phyloP scores from a whole-genome alignment of 192 early-diverging fungal genomes.

The Linnemannia hyalina region DNA sequence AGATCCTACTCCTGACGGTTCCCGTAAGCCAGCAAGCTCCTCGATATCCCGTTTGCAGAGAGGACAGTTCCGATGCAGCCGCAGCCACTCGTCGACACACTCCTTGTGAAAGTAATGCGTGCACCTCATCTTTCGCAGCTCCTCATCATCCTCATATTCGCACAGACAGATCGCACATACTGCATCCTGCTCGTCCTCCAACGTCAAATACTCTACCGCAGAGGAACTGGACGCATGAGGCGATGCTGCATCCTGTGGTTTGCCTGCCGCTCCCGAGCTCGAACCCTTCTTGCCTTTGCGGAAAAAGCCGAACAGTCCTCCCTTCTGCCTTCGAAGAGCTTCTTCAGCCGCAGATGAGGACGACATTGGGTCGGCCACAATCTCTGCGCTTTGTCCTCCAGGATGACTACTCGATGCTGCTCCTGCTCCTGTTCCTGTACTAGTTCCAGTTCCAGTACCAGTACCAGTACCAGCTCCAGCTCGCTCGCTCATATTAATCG shows the following conservation, averaged over 20 bases:
- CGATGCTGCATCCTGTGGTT: background rate
- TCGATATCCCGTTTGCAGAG: conserved; percentile 76
- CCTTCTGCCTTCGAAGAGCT: background rate
- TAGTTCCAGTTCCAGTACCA: conserved; percentile 3
- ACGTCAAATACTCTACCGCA: conserved; percentile 57
- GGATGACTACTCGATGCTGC: background rate
- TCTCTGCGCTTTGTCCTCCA: background rate
- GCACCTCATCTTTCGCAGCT: conserved; percentile 79
- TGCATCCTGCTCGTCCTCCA: conserved; percentile 71
- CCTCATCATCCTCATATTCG: conserved; percentile 83
- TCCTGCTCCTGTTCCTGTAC: too few species aligned
- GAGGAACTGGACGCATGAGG: background rate
- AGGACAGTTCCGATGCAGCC: conserved; percentile 80
- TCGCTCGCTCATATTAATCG: conserved; percentile 14
- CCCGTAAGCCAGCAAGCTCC: conserved; percentile 39
- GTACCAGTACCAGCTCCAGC: background rate
- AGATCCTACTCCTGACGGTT: background rate
- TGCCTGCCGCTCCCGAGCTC: background rate
- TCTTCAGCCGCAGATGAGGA: background rate
- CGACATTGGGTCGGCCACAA: background rate
- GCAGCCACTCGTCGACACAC: conserved; percentile 88
- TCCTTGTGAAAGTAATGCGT: conserved; percentile 86
- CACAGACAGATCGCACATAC: conserved; percentile 86
- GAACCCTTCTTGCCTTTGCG: conserved; percentile 22
- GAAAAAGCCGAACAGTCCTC: conserved; percentile 13